A percentile compares a stretch with the other conserved stretches of the same genome.
phyloP scores from a whole-genome alignment of 345 rosid genomes.

The Salix purpurea region DNA sequence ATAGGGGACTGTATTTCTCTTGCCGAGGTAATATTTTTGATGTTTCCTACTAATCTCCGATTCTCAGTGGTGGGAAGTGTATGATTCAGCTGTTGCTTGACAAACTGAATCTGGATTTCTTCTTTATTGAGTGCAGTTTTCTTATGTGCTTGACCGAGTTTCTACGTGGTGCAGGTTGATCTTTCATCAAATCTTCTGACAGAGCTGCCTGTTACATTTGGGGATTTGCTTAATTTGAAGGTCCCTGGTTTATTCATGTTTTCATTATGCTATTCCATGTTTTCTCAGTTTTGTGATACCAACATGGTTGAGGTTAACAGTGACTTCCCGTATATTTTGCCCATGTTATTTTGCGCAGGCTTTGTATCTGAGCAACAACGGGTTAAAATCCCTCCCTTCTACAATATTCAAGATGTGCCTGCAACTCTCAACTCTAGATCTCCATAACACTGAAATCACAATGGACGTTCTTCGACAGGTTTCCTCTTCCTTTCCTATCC shows the following conservation, averaged over 20 bases:
- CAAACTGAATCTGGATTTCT: neutral
- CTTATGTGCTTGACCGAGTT: neutral
- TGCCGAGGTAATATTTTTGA: constrained; percentile 47
- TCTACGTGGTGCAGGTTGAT: constrained; percentile 56
- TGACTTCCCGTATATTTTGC: neutral
- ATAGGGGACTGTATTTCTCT: constrained; percentile 60
- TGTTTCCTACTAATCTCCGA: neutral
- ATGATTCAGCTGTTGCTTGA: neutral
- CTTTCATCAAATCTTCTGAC: constrained; percentile 75
- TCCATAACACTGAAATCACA: constrained; percentile 85
- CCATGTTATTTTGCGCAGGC: constrained; percentile 48
- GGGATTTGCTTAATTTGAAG: constrained; percentile 61
- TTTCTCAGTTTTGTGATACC: neutral
- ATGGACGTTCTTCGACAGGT: constrained; percentile 76
- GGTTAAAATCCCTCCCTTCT: constrained; percentile 58
- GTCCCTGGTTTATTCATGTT: constrained; percentile 25
- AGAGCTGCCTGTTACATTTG: constrained; percentile 59
- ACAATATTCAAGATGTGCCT: constrained; percentile 54
- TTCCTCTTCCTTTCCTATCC: constrained; percentile 5
- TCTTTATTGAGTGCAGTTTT: neutral
- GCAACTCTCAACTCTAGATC: constrained; percentile 72
- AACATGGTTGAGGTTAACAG: neutral
- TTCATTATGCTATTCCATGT: neutral
- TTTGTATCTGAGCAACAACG: constrained; percentile 61
- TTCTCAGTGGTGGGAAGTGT: neutral